Base-by-base conservation (phyloP, 2,329 filamentous ascomycete genomes). In the Epichloe brachyelytri region DNA sequence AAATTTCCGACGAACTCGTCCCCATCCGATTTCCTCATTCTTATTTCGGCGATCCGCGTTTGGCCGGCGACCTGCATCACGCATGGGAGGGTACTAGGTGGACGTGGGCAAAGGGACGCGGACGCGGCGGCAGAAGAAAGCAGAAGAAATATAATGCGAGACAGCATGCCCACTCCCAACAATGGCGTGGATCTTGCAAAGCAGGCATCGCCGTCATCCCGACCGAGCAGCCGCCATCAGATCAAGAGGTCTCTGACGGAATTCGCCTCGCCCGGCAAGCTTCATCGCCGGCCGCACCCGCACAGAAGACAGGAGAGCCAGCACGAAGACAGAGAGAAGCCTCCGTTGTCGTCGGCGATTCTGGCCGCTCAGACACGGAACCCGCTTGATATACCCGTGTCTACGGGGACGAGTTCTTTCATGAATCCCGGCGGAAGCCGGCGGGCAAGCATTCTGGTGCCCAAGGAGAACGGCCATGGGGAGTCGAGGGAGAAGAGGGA, bases 171-270 rank as follows among this genome's bases (percentile, higher is more conserved):
- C 41, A 54, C 50, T 45, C 52, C 54, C 22, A 34, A 46, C 43
- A 41, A 37, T 19, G 47, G 47, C 37, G 22, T 40, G 41, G 51
- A 49, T n/a, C 47, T 37, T n/a, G 19, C 26, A n/a, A 22, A 47
- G 36, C 52, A 46, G 36, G 2, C 46, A 12, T 38, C 40, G 40
- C 34, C 43, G 15, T 43, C 56, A 22, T 43, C 54, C 30, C 60
- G 59, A 49, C 55, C 59, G 26, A 59, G 58, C 60, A 57, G 60
- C 63, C 72, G 71, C 53, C 78, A 79, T 57, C 75, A 77, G 57
- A 68, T 79, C 53, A 75, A 71, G 54, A 73, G 76, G 36, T 82
- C 79, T 45, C 71, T 80, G 53, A 74, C 73, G 43, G 77, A 80
- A 56, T 58, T 78, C 48, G 68, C 75, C 22, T 71, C 73, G 37